Evolutionary conservation across 1,139 yeast species (phyloP), one percentile per base, ranked within the genome.

Genomic region (Pichiaceae sp.): DNA sequence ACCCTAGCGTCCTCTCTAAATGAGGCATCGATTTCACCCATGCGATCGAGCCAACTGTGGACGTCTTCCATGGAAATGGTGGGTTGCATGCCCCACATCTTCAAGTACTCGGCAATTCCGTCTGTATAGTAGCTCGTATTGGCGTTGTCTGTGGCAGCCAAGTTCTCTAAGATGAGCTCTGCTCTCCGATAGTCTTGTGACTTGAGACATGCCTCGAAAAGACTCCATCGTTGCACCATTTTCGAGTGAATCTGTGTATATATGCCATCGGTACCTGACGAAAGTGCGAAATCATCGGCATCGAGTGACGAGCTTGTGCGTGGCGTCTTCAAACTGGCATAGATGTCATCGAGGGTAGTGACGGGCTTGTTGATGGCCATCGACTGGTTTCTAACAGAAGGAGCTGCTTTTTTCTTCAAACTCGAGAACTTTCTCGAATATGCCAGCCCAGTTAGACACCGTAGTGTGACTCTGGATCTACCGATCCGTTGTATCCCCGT

Each of bases 201-300:
- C 33, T 76, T 72, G 29, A 89, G 56, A 47, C 93, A 80, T 0
- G 95, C 95, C 50, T 86, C 95, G 29, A 86, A 64, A 26, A 87
- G 60, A 1, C 91, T 73, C 75, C 86, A 85, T 15, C 83, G 63
- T 50, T 82, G 85, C 37, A 71, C 64, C 25, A 76, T 72, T 42
- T 78, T 82, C 1, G 48, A 38, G 12, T 48, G 48, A 16, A 48
- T 45, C 12, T 52, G 46, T 3, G 56, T 50, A 25, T 49, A 38
- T 29, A 51, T 46, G 14, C 47, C 43, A 39, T 52, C 57, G 17
- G 40, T 33, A 3, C 48, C 32, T 4, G 54, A 39, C n/a, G 54
- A 48, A 9, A 51, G 38, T 15, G 37, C 42, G 25, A 42, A 39
- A 36, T 39, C 39, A 11, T 47, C 52, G 14, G 37, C 33, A 6